These are phyloP conservation scores for Rhodamnia rubescens DNA, from an alignment of 345 rosid species.

Conservation along the genomic window DNA sequence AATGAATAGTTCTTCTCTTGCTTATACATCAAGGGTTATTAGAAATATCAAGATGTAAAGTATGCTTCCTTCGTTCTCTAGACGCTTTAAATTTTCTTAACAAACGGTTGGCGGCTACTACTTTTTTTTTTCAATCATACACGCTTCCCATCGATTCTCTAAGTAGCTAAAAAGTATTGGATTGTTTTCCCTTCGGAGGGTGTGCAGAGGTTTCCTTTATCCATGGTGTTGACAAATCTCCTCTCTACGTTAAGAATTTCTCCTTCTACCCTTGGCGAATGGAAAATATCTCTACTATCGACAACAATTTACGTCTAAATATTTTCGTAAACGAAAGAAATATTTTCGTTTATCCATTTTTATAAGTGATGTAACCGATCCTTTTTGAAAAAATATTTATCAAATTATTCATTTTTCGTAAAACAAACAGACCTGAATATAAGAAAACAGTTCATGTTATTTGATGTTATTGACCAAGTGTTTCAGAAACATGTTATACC, in stretches of 20 bases:
- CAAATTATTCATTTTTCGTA: not conserved
- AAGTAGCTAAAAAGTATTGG: no score
- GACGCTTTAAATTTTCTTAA: no score
- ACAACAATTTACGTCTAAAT: not conserved
- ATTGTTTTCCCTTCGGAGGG: no score
- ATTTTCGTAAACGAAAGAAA: not conserved
- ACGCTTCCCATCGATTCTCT: no score
- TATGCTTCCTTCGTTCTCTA: no score
- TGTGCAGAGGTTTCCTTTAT: not conserved
- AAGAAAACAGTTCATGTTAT: not conserved
- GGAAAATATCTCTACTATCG: not conserved
- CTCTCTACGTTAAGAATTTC: not conserved
- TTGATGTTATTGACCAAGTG: not conserved
- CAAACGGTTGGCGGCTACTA: no score
- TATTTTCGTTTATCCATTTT: not conserved
- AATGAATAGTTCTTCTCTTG: no score
- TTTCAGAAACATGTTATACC: not conserved
- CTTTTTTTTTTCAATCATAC: no score
- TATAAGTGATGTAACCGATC: not conserved
- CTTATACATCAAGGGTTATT: no score
- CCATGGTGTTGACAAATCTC: not conserved
- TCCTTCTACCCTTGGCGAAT: not conserved
- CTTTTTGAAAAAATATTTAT: rapidly evolving
- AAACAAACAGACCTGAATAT: not conserved
- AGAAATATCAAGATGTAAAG: no score